Base-by-base conservation (phyloP, 306 rosid genomes). In the Cicer bijugum region DNA sequence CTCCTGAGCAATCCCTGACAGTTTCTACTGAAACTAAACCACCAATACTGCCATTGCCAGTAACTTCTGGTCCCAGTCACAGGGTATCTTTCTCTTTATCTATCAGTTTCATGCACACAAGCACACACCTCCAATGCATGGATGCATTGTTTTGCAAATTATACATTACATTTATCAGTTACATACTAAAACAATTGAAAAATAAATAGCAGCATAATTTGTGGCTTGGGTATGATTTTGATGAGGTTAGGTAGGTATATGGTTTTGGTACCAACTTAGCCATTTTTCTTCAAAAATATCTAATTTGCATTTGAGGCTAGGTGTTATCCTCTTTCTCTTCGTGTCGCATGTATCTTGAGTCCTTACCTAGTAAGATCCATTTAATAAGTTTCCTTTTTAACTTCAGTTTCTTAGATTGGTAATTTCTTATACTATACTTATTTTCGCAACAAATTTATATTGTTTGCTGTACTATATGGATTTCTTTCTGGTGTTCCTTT, bases 1-100 rank as follows among this genome's bases (percentile, higher is more conserved):
- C 89, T 58, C 73, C 84, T 12, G 91, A 88, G 64, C 81, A 60
- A 43, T 67, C 84, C 40, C 47, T 75, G 40, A 77, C 88, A 33
- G 83, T 82, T 75, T 76, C 87, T 17, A 57, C 93, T 12, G 96
- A 85, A 81, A 59, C 83, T 51, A 92, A 88, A 78, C 92, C 93
- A 9, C 96, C 97, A 55, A 88, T 91, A 80, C 82, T 93, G 80
- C 97, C 97, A n/a, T 75, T 91, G 71, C 97, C 97, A 12, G 76
- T 76, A 45, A 70, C 90, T 75, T 80, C 90, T 35, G 82, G 72
- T 48, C 78, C 80, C 48, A 75, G 50, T 72, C 84, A 82, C 60
- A 86, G 82, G 93, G 98, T 87, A 67, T 59, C 58, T 6, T 73
- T 48, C 39, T 67, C 46, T 71, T 72, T 55, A 8, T 81, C 45